These are phyloP conservation scores for Fusarium nisikadoi DNA, from an alignment of 2,329 filamentous ascomycete genomes.

Conservation along the genomic window DNA sequence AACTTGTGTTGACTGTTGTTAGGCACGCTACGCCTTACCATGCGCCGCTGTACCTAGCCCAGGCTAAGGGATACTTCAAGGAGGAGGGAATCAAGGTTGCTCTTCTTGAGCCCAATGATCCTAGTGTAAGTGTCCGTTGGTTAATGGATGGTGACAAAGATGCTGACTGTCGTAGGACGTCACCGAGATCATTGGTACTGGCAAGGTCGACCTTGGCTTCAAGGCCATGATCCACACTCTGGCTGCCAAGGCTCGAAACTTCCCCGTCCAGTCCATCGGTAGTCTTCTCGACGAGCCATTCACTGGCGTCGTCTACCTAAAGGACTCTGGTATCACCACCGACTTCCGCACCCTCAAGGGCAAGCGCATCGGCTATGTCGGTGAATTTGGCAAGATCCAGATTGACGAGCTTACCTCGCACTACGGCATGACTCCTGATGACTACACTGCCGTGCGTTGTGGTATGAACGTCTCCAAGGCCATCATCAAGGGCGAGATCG, in stretches of 20 bases:
- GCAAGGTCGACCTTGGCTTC: constrained; percentile 81
- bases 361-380: constrained; percentile 82
- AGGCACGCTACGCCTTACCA: constrained; percentile 88
- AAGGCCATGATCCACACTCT: constrained; percentile 88
- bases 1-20: constrained; percentile 44
- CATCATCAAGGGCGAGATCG: constrained; percentile 77
- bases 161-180: constrained; percentile 66
- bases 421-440: constrained; percentile 77
- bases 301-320: constrained; percentile 81
- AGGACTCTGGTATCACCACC: constrained; percentile 76
- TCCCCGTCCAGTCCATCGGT: constrained; percentile 77
- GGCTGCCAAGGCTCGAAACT: constrained; percentile 79
- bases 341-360: constrained; percentile 81
- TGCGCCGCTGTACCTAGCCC: constrained; percentile 79
- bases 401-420: constrained; percentile 83
- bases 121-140: constrained; percentile 62
- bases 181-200: constrained; percentile 81
- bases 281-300: constrained; percentile 84
- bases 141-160: rapidly evolving
- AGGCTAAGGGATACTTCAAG: constrained; percentile 79
- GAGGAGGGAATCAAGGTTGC: constrained; percentile 82
- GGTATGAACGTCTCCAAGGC: constrained; percentile 85
- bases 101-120: constrained; percentile 81
- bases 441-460: constrained; percentile 81
- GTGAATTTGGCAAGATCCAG: constrained; percentile 85